Evolutionary conservation across 2,329 filamentous ascomycete species (phyloP).

Genomic region (Fusarium sp.): DNA sequence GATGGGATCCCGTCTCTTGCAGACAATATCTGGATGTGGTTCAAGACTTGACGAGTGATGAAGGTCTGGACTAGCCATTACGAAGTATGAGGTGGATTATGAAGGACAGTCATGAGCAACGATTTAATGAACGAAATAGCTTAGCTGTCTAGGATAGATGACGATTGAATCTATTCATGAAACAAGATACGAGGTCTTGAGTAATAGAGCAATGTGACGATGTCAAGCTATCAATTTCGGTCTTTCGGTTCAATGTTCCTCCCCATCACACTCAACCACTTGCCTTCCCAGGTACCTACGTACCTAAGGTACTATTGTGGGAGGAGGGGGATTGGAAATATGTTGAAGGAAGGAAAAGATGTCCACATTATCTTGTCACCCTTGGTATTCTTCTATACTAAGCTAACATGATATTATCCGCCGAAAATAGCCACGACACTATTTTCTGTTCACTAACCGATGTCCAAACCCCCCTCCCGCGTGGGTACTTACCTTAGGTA

Average conservation of each 20-base stretch:
- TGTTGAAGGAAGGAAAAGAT: no score
- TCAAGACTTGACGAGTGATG: constrained; percentile 41
- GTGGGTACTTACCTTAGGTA: no score
- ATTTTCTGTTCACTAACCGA: no score
- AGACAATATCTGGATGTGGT: constrained; percentile 45
- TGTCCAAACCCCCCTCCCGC: no score
- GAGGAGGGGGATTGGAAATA: no score
- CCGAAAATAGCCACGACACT: no score
- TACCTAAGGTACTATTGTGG: no score
- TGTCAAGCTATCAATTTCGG: background rate
- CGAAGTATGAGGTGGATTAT: constrained; percentile 38
- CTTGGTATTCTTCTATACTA: no score
- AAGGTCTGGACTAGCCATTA: constrained; percentile 48
- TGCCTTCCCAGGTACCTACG: no score
- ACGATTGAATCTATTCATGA: constrained; percentile 63
- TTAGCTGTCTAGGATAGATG: constrained; percentile 53
- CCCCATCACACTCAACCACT: no score
- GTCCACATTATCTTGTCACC: no score
- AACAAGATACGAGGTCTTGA: constrained; percentile 5
- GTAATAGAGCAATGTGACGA: background rate
- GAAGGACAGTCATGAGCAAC: constrained; percentile 37
- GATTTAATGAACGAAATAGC: constrained; percentile 31
- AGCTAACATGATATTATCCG: no score
- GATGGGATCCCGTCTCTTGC: constrained; percentile 40
- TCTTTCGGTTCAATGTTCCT: background rate